Evolutionary conservation across 176 grass and related monocot genomes (phyloP), one percentile per base, ranked within the genome.

Genomic region (Pontederia crassipes): DNA sequence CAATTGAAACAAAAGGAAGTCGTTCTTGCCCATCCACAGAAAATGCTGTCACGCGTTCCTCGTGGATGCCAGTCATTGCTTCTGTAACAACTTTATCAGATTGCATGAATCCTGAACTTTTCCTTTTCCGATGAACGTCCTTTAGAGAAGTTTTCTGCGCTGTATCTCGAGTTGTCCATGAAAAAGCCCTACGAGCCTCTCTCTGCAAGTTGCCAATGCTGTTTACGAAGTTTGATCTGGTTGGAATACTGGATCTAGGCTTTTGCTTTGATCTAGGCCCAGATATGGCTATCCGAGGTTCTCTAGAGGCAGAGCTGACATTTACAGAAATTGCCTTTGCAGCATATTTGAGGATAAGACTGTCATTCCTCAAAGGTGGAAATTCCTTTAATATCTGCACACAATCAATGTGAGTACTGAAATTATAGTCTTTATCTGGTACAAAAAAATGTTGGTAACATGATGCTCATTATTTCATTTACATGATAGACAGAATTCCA

Each of bases 321-420:
- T 90, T 90, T 45, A 97, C 54, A 11, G 72, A 73, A 45, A 97
- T 85, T 66, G 92, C 78, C 72, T 97, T 97, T 52, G 84, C 82
- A 72, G 87, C 81, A 56, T 97, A 97, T 70, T 69, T 61, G 62
- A 87, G 69, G 71, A 97, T 85, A 77, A 97, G 67, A 28, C 65
- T 90, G 68, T 97, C 87, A 73, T 97, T 84, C 66, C 92, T 97
- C 75, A 97, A 57, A 32, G 84, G 80, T 17, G 87, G 84, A 76
- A 97, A 75, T 85, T 97, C 92, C 79, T 90, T 90, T 72, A 97
- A 73, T 79, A 97, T 83, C 86, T 95, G 75, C 71, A 82, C 57
- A 28, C 40, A 35, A 69, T 60, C 74, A 85, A 51, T 64, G 70
- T 48, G 64, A 45, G 10, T 62, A 45, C 28, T 45, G 7, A 7